Evolutionary conservation across 2,329 filamentous ascomycete genomes (phyloP).

Genomic region (Neofusicoccum umdonicola): DNA sequence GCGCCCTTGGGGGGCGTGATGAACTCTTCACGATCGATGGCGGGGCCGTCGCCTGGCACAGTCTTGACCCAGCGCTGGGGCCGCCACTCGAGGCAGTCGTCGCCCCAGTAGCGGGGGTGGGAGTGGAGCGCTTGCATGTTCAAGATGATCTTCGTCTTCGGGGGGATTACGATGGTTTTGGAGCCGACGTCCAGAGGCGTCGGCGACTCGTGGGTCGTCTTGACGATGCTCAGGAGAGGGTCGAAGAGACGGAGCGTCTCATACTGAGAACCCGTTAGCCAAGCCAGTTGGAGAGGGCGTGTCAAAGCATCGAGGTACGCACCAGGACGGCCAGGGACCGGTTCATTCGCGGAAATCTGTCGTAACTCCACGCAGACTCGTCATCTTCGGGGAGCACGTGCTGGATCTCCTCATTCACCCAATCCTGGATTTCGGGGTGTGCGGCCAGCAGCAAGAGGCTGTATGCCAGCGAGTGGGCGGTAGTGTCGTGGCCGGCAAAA

Average conservation of each 20-base stretch:
- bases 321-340: constrained; percentile 38
- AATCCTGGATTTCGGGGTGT: constrained; percentile 46
- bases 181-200: no score
- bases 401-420: constrained; percentile 43
- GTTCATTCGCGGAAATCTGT: constrained; percentile 42
- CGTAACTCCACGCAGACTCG: constrained; percentile 33
- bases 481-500: constrained; percentile 54
- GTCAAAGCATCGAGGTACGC: not conserved
- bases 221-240: no score
- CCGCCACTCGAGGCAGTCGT: constrained; percentile 27
- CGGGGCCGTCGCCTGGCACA: not conserved
- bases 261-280: no score
- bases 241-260: no score
- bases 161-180: not conserved
- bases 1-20: constrained; percentile 17
- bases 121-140: not conserved
- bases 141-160: not conserved
- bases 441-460: constrained; percentile 45
- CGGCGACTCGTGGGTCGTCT: no score
- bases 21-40: constrained; percentile 11
- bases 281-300: no score
- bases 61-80: constrained; percentile 35
- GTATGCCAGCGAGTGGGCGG: constrained; percentile 46
- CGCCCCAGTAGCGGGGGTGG: constrained; percentile 20
- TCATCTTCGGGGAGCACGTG: constrained; percentile 18